Percentiles rank a stretch among this genome's conserved stretches.
phyloP scores from a whole-genome alignment of 78 protist species.

The Speleostelium caveatum region DNA sequence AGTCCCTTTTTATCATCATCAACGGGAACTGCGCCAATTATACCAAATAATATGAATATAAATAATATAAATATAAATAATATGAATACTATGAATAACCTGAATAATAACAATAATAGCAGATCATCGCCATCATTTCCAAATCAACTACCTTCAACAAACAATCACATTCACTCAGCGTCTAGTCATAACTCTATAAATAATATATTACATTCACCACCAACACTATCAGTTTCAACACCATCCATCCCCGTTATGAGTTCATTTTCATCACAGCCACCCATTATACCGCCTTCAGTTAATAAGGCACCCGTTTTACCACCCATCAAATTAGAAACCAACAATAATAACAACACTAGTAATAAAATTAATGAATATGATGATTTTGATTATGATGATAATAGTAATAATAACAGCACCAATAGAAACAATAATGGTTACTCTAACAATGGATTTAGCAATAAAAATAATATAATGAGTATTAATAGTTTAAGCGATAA shows the following conservation, averaged over 20 bases:
- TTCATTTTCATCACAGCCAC: neutral
- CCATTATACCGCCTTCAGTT: neutral
- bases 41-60: neutral
- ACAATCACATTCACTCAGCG: neutral
- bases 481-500: neutral
- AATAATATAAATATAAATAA: neutral
- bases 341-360: neutral
- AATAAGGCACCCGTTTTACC: neutral
- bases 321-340: neutral
- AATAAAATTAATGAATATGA: too few relatives aligned
- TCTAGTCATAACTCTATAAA: neutral
- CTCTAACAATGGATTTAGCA: too few relatives aligned
- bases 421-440: neutral
- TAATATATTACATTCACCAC: neutral
- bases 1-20: constrained; percentile 52
- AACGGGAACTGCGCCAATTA: constrained; percentile 25
- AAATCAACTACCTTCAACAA: constrained; percentile 4
- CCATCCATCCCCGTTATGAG: neutral
- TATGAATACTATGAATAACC: neutral
- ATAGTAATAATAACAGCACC: constrained; percentile 1
- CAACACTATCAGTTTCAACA: neutral
- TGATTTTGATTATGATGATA: too few relatives aligned
- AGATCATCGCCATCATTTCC: neutral
- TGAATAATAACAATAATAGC: neutral
- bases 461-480: too few relatives aligned